These are phyloP conservation scores for Drechslera avenae DNA, from an alignment of 2,329 filamentous ascomycete genomes.

Conservation along the genomic window DNA sequence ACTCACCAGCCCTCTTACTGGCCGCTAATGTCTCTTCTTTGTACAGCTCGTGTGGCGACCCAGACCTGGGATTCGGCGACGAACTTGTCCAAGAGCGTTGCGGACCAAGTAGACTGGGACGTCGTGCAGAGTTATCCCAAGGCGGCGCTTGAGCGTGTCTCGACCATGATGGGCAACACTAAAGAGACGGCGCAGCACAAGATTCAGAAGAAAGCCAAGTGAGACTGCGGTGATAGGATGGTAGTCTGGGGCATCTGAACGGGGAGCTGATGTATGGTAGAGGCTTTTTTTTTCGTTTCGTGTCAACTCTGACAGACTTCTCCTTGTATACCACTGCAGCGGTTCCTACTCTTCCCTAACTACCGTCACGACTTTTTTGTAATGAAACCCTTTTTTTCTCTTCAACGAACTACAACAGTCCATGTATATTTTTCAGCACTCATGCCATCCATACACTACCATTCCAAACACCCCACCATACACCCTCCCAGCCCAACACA, in stretches of 20 bases:
- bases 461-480: conserved; percentile 33
- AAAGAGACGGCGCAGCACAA: conserved; percentile 12
- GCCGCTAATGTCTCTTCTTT: conserved; percentile 39
- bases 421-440: background rate
- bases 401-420: conserved; percentile 1
- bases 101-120: conserved; percentile 16
- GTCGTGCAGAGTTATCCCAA: conserved; percentile 19
- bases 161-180: conserved; percentile 22
- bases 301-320: background rate
- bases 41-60: conserved; percentile 31
- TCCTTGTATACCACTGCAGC: conserved; percentile 1
- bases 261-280: too few relatives aligned
- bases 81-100: conserved; percentile 22
- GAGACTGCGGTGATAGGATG: conserved; percentile 5
- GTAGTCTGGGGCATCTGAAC: background rate
- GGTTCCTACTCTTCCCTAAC: background rate
- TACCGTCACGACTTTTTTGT: conserved; percentile 1
- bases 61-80: conserved; percentile 31
- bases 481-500: conserved; percentile 35
- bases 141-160: conserved; percentile 25
- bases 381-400: background rate
- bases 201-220: conserved; percentile 14
- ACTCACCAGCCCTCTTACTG: conserved; percentile 45
- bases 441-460: conserved; percentile 7
- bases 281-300: too few relatives aligned